Conservation (phyloP, 2,329 filamentous ascomycete genomes). For the Fusarium cicatricum region DNA sequence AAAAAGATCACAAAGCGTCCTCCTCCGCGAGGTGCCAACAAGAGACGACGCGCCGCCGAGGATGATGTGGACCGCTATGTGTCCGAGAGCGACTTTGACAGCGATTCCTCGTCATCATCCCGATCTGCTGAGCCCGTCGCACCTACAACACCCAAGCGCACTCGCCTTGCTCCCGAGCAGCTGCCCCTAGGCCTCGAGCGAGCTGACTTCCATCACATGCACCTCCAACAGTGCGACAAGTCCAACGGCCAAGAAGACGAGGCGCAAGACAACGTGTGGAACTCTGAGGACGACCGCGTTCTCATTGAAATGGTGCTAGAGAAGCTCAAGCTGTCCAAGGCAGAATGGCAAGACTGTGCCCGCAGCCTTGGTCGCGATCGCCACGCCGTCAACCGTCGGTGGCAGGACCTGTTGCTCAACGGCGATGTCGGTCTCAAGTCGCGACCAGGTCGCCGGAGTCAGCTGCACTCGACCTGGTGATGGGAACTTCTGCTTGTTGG, state of each 20-base stretch:
- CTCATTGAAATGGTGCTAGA: conserved; percentile 73
- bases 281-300: conserved; percentile 68
- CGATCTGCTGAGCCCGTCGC: conserved; percentile 34
- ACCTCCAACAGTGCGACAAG: conserved; percentile 42
- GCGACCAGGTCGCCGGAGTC: conserved; percentile 54
- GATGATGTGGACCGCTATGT: conserved; percentile 56
- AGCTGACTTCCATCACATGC: conserved; percentile 62
- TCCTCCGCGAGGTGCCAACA: conserved; percentile 59
- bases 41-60: conserved; percentile 59
- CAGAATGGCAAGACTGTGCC: conserved; percentile 74
- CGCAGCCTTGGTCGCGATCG: conserved; percentile 68
- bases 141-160: conserved; percentile 66
- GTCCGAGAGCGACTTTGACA: conserved; percentile 50
- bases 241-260: conserved; percentile 52
- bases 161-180: conserved; percentile 67
- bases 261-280: conserved; percentile 63
- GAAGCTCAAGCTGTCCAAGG: conserved; percentile 70
- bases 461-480: conserved; percentile 65
- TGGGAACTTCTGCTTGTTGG: conserved; percentile 30
- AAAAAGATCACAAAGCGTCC: conserved; percentile 63
- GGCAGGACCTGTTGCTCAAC: conserved; percentile 68
- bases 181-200: conserved; percentile 67
- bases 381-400: conserved; percentile 64
- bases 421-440: conserved; percentile 68
- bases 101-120: conserved; percentile 29